Percentiles rank a stretch among this genome's conserved stretches.
Conservation (phyloP, 228 moss, liverwort and hornwort species). For the Sphagnum magellanicum region DNA sequence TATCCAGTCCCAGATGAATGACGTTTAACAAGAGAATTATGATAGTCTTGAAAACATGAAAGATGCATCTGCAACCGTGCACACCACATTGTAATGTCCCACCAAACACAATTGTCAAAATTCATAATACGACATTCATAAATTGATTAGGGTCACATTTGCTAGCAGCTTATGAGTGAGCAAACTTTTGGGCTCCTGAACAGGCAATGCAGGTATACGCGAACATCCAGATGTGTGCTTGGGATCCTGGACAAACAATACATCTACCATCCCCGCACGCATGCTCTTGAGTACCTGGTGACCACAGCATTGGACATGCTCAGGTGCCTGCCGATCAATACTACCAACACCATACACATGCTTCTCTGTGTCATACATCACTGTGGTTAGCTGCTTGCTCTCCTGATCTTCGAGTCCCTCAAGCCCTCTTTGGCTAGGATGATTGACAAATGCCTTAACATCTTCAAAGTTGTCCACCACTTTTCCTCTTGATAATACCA, state of each 20-base stretch:
- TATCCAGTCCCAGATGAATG: conserved; percentile 12
- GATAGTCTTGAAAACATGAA: conserved; percentile 87
- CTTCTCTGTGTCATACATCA: conserved; percentile 5
- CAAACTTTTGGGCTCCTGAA: no score
- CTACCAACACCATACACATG: conserved; percentile 1
- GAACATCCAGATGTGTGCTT: no score
- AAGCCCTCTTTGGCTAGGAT: neutral
- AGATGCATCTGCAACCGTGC: conserved; percentile 75
- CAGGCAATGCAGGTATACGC: no score
- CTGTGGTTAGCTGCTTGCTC: conserved; percentile 18
- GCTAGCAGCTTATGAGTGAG: no score
- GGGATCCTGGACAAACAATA: no score
- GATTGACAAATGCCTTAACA: conserved; percentile 21
- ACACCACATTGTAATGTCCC: no score
- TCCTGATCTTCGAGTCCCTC: conserved; percentile 6
- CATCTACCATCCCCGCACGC: no score
- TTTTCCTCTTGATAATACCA: conserved; percentile 24
- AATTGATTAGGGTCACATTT: no score
- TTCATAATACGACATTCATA: no score
- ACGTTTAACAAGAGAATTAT: conserved; percentile 66
- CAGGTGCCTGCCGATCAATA: conserved; percentile 62
- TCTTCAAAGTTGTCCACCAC: conserved; percentile 27
- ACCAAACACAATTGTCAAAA: no score
- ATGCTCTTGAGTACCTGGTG: conserved; percentile 62
- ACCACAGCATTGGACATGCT: conserved; percentile 96